Evolutionary conservation across 139 green algal genomes (phyloP).

Genomic region (Nannochloris sp.): DNA sequence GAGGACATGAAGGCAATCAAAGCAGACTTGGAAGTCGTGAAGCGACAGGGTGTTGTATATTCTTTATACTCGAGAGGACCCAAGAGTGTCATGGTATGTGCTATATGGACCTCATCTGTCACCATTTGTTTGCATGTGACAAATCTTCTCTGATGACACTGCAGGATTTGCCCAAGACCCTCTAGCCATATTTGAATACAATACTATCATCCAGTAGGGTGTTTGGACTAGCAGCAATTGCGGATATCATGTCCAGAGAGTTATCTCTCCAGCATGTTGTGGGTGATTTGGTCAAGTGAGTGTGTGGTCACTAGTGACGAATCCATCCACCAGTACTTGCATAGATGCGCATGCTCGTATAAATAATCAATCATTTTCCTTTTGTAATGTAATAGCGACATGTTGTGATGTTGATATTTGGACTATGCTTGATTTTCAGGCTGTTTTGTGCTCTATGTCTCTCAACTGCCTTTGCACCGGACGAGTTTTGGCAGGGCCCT

Average conservation of each 20-base stretch:
- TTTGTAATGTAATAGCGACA: background rate
- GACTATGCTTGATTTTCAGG: conserved; percentile 17
- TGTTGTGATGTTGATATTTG: background rate
- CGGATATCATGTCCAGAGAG: background rate
- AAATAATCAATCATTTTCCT: too few relatives aligned
- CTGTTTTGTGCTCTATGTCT: conserved; percentile 30
- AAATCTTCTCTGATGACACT: too few relatives aligned
- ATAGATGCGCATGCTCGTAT: too few relatives aligned
- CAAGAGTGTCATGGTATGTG: background rate
- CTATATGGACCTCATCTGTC: too few relatives aligned
- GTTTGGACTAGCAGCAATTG: background rate
- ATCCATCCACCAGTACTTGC: too few relatives aligned
- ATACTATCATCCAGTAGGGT: too few relatives aligned
- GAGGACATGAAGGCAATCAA: conserved; percentile 20
- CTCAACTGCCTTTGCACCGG: conserved; percentile 55
- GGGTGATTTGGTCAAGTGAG: too few relatives aligned
- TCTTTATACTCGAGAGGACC: background rate
- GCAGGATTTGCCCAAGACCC: too few relatives aligned
- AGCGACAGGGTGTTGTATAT: conserved; percentile 57
- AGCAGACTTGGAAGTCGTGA: conserved; percentile 49
- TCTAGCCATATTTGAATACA: too few relatives aligned
- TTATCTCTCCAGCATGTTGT: too few relatives aligned
- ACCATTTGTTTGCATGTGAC: too few relatives aligned
- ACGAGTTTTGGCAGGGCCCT: conserved; percentile 65
- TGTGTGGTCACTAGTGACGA: too few relatives aligned